Percentiles rank a stretch among this genome's conserved stretches.
phyloP scores from a whole-genome alignment of 768 basidiomycete genomes.

The Pleurotus salmoneostramineus region DNA sequence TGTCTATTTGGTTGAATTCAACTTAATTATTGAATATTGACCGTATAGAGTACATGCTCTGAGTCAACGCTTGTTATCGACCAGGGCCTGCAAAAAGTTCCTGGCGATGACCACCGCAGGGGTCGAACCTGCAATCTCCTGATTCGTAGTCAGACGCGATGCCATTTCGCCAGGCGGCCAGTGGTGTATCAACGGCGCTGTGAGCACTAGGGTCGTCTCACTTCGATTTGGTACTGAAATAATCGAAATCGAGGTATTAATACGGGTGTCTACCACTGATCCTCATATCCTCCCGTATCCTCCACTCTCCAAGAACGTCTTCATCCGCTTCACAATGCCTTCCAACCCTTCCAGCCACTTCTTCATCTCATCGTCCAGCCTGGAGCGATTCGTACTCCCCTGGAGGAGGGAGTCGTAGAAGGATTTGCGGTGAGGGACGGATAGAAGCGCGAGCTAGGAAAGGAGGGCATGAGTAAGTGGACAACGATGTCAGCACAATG shows the following conservation, averaged over 20 bases:
- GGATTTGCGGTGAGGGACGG: conserved; percentile 54
- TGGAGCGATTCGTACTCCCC: conserved; percentile 39
- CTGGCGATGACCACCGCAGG: conserved; percentile 89
- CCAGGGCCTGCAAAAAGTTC: too few relatives aligned
- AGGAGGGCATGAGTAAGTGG: neutral
- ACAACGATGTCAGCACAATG: neutral
- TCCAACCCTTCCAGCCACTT: conserved; percentile 63
- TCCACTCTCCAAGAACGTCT: conserved; percentile 48
- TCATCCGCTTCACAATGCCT: conserved; percentile 44
- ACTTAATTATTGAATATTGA: too few relatives aligned
- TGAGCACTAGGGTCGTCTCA: too few relatives aligned
- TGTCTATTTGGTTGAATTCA: too few relatives aligned
- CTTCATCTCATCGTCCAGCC: conserved; percentile 48
- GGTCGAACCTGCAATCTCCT: conserved; percentile 93
- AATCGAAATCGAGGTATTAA: too few relatives aligned
- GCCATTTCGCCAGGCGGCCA: conserved; percentile 78
- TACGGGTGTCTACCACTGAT: too few relatives aligned
- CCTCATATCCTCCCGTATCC: conserved; percentile 47
- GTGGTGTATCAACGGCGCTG: too few relatives aligned
- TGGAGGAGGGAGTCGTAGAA: conserved; percentile 64
- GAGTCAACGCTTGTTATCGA: too few relatives aligned
- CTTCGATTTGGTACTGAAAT: too few relatives aligned
- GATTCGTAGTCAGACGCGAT: conserved; percentile 94
- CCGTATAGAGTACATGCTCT: too few relatives aligned
- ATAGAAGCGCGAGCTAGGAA: conserved; percentile 51